Conservation (phyloP, 768 basidiomycete species). For the Tubosaeta sp. region DNA sequence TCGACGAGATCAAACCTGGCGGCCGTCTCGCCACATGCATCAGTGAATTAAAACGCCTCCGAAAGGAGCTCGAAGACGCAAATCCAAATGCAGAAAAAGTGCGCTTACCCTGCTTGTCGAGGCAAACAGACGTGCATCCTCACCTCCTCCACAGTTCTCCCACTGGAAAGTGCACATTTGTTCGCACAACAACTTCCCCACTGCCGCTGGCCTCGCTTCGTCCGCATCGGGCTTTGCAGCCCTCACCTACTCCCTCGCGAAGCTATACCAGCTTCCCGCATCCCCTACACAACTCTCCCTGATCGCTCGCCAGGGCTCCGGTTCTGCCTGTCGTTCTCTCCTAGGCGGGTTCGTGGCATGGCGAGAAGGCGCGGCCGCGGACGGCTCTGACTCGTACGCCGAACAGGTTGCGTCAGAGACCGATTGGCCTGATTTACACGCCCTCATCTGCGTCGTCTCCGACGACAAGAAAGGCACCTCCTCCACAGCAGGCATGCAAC, state of each 20-base stretch:
- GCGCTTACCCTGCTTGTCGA: background rate
- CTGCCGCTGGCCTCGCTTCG: constrained; percentile 95
- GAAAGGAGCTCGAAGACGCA: constrained; percentile 71
- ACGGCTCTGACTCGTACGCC: constrained; percentile 86
- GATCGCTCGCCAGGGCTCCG: constrained; percentile 96
- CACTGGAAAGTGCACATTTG: constrained; percentile 76
- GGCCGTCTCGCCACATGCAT: constrained; percentile 85
- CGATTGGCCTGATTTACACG: constrained; percentile 96
- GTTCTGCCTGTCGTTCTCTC: constrained; percentile 96
- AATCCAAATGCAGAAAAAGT: constrained; percentile 66
- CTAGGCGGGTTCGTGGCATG: constrained; percentile 98
- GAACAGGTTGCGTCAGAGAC: constrained; percentile 77
- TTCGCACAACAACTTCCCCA: constrained; percentile 98
- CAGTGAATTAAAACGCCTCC: constrained; percentile 73
- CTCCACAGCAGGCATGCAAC: constrained; percentile 96
- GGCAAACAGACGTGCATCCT: background rate
- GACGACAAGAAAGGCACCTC: constrained; percentile 96
- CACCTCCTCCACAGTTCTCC: constrained; percentile 13
- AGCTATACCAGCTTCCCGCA: constrained; percentile 78
- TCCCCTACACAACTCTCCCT: constrained; percentile 80
- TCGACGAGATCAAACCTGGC: constrained; percentile 81
- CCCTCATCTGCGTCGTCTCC: constrained; percentile 94
- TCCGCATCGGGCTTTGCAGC: constrained; percentile 98
- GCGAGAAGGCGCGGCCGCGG: constrained; percentile 51
- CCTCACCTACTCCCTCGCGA: constrained; percentile 82